Conservation (phyloP, 2,329 filamentous ascomycete species). For the Alternaria panax region DNA sequence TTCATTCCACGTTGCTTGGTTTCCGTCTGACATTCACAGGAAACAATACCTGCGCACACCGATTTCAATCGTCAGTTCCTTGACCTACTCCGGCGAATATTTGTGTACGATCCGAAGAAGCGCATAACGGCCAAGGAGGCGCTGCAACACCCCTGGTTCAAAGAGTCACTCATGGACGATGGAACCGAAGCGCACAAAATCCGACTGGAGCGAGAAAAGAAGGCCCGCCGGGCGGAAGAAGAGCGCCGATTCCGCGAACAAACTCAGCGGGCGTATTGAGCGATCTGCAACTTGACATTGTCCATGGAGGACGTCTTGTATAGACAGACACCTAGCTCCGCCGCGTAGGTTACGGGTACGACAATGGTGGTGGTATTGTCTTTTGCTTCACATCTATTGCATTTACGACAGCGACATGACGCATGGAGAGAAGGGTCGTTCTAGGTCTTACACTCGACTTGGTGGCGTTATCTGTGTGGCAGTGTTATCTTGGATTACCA, state of each 20-base stretch:
- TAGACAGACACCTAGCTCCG: constrained; percentile 19
- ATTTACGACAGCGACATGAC: constrained; percentile 51
- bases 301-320: constrained; percentile 19
- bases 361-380: constrained; percentile 17
- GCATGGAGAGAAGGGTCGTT: constrained; percentile 37
- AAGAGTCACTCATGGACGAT: constrained; percentile 69
- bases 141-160: constrained; percentile 72
- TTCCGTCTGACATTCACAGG: constrained; percentile 51
- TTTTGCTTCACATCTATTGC: constrained; percentile 47
- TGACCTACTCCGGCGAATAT: constrained; percentile 68
- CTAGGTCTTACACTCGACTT: constrained; percentile 30
- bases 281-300: constrained; percentile 9
- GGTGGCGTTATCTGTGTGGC: constrained; percentile 39
- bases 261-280: constrained; percentile 30
- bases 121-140: constrained; percentile 71
- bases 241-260: constrained; percentile 41
- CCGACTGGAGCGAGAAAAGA: constrained; percentile 54
- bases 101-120: constrained; percentile 71
- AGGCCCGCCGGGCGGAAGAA: constrained; percentile 43
- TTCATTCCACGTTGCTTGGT: background rate
- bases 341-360: constrained; percentile 10
- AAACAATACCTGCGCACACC: constrained; percentile 67
- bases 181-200: constrained; percentile 71
- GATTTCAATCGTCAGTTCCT: constrained; percentile 69
- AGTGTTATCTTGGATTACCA: constrained; percentile 41